phyloP scores from a whole-genome alignment of 164 flowering plant genomes.

The Echeveria elegans region DNA sequence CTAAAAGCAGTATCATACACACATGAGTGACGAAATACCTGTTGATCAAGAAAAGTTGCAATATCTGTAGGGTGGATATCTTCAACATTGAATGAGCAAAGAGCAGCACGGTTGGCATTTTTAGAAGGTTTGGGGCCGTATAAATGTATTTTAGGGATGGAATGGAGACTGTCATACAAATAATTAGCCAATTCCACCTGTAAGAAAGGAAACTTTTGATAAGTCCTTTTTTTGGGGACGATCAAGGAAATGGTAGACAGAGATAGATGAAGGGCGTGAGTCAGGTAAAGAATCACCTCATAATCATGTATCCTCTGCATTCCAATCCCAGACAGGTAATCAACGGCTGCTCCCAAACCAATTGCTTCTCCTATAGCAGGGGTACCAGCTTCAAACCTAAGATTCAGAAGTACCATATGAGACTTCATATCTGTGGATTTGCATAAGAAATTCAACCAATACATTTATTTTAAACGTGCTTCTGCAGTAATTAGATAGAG shows the following conservation, averaged over 20 bases:
- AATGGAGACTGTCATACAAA: conserved; percentile 49
- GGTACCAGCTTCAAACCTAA: conserved; percentile 98
- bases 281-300: conserved; percentile 36
- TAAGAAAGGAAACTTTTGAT: neutral
- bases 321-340: conserved; percentile 78
- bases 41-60: conserved; percentile 89
- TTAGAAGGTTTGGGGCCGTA: conserved; percentile 82
- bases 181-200: conserved; percentile 66
- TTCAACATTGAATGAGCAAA: conserved; percentile 85
- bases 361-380: conserved; percentile 98
- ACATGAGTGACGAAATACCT: conserved; percentile 30
- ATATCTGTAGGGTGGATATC: conserved; percentile 85
- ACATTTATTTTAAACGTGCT: neutral
- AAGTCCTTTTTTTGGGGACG: neutral
- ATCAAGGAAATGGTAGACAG: neutral
- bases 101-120: conserved; percentile 54
- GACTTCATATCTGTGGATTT: neutral
- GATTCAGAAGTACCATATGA: neutral
- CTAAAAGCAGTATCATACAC: neutral
- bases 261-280: neutral
- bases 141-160: conserved; percentile 49
- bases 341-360: conserved; percentile 93
- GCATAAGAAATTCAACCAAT: neutral
- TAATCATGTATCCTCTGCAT: conserved; percentile 92
- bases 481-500: neutral